These are phyloP conservation scores for Iris pallida DNA, from an alignment of 116 monocot species.

Conservation along the genomic window DNA sequence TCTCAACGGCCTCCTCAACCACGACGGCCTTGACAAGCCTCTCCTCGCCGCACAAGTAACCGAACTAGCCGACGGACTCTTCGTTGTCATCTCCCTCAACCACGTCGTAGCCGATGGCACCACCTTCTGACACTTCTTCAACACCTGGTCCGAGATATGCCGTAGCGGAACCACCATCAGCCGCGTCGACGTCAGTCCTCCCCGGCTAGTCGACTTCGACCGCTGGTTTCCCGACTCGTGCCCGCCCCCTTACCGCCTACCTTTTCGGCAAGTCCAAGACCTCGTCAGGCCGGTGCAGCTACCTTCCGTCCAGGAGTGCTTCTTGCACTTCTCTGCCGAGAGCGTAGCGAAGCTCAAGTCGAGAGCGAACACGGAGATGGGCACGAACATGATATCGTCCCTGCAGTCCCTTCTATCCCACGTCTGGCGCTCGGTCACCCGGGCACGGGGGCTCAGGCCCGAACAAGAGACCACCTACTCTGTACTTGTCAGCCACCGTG, in stretches of 20 bases:
- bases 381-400: not conserved
- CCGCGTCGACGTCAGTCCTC: too few relatives aligned
- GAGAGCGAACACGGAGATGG: slow-evolving; percentile 42
- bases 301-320: slow-evolving; percentile 25
- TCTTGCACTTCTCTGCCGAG: slow-evolving; percentile 40
- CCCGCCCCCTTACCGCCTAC: too few relatives aligned
- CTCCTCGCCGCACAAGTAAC: slow-evolving; percentile 8
- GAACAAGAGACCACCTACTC: slow-evolving; percentile 15
- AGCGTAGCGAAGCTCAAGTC: slow-evolving; percentile 41
- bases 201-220: too few relatives aligned
- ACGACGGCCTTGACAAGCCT: not conserved
- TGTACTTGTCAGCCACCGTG: too few relatives aligned
- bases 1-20: not conserved
- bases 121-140: slow-evolving; percentile 5
- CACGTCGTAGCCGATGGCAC: not conserved
- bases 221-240: too few relatives aligned
- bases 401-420: slow-evolving; percentile 15
- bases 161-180: too few relatives aligned
- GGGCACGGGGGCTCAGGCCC: not conserved
- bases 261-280: too few relatives aligned
- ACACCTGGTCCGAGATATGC: too few relatives aligned
- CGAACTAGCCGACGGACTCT: not conserved
- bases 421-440: slow-evolving; percentile 7
- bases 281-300: slow-evolving; percentile 8
- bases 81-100: slow-evolving; percentile 1